Base-by-base conservation (phyloP, 306 rosid genomes). In the Canavalia gladiata region DNA sequence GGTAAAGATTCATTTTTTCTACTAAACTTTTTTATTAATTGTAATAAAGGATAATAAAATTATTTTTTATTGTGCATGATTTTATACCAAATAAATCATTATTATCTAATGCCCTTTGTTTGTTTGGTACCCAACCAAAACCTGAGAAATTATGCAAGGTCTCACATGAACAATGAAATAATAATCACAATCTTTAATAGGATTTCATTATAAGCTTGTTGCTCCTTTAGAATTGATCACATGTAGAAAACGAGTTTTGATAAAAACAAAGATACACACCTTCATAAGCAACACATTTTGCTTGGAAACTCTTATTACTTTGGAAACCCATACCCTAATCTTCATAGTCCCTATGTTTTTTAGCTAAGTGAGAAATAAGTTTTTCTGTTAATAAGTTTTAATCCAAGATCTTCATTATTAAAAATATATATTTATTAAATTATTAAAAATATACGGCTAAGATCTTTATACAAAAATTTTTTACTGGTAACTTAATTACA, bases 31-130 rank as follows among this genome's bases (percentile, higher is more conserved):
- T 96, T 98, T 95, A 94, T 65, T 76, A 77, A 91, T 91, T 65
- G 18, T 41, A 86, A 74, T 58, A 30, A 46, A 8, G 54, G 70
- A 37, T 30, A 12, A 65, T 54, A 62, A 81, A 69, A 31, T 98
- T 94, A 88, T 96, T 96, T 75, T 94, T 94, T 83, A 90, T 89
- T 64, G 97, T 90, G 87, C 91, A 85, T 13, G 95, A 94, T 71
- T 96, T 98, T 86, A 97, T 94, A 87, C 94, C 99, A 80, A 97
- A 92, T 88, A 94, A 94, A 88, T 97, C 94, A 73, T 80, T 88
- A 86, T 66, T 18, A n/a, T 79, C 73, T 9, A 4, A 50, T 66
- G 67, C 56, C 68, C 30, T 59, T 2, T 33, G 69, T 58, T 79
- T 56, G 77, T 78, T 72, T 39, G 25, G 75, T 18, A 18, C 49